A percentile compares a stretch with the other conserved stretches of the same genome.
Conservation (phyloP, 2,329 filamentous ascomycete species). For the Colletotrichum sansevieriae region DNA sequence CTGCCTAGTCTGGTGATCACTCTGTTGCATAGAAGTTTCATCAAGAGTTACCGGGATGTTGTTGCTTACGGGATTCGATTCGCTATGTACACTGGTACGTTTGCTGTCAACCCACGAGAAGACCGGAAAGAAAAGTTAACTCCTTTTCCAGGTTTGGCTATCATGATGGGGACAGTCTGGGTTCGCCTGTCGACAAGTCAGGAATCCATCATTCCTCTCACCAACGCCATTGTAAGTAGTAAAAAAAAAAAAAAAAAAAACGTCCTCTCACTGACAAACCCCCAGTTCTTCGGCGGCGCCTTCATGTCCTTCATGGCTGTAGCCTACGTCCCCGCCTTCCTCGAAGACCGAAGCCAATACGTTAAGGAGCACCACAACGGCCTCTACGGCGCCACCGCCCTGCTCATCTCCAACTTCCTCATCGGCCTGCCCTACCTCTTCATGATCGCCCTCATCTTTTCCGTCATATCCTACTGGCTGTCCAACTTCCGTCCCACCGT, state of each 20-base stretch:
- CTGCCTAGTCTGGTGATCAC: conserved; percentile 67
- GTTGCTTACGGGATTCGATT: conserved; percentile 87
- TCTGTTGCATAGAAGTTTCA: conserved; percentile 81
- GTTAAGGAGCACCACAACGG: conserved; percentile 86
- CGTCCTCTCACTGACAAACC: background rate
- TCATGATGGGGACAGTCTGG: conserved; percentile 93
- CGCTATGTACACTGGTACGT: conserved; percentile 74
- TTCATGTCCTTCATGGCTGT: conserved; percentile 88
- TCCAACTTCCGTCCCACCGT: conserved; percentile 78
- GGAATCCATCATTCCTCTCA: conserved; percentile 82
- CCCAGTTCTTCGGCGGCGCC: conserved; percentile 75
- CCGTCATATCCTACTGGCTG: conserved; percentile 82
- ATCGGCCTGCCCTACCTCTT: conserved; percentile 87
- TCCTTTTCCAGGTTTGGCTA: conserved; percentile 67
- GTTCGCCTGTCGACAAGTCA: conserved; percentile 77
- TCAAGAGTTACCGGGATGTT: conserved; percentile 88
- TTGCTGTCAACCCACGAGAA: too few relatives aligned
- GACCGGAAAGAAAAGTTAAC: too few relatives aligned
- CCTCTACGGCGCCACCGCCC: conserved; percentile 79
- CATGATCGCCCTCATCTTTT: conserved; percentile 81
- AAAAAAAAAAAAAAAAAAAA: too few relatives aligned
- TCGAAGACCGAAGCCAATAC: conserved; percentile 82
- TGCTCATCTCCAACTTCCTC: conserved; percentile 84
- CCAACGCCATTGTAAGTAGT: conserved; percentile 75
- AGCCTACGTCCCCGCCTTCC: conserved; percentile 85